phyloP scores from a whole-genome alignment of 2,329 filamentous ascomycete species.

The Torrubiella hemipterigena region DNA sequence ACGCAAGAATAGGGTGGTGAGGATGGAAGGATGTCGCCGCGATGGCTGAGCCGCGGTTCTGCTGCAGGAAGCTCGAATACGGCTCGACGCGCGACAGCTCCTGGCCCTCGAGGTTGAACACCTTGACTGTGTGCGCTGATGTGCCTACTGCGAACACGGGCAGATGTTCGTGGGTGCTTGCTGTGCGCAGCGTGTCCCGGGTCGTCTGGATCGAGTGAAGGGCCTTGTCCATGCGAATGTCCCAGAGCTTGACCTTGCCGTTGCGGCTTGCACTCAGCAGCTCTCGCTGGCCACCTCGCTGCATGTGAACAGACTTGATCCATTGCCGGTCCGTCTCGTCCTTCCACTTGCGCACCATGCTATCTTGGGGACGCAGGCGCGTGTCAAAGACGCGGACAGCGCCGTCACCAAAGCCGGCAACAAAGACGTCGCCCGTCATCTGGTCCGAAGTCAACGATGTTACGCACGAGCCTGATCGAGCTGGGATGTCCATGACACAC shows the following conservation, averaged over 20 bases:
- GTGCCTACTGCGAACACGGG: slow-evolving; percentile 94
- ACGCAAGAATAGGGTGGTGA: slow-evolving; percentile 82
- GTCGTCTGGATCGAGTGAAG: slow-evolving; percentile 65
- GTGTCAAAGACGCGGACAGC: slow-evolving; percentile 92
- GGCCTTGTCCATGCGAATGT: slow-evolving; percentile 75
- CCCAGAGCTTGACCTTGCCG: slow-evolving; percentile 91
- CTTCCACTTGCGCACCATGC: slow-evolving; percentile 95
- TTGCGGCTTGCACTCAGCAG: slow-evolving; percentile 83
- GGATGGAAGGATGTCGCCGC: slow-evolving; percentile 90
- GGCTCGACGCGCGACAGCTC: slow-evolving; percentile 78
- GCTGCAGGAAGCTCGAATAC: slow-evolving; percentile 77
- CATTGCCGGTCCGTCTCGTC: slow-evolving; percentile 76
- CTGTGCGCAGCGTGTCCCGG: slow-evolving; percentile 65
- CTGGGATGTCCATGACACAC: slow-evolving; percentile 86
- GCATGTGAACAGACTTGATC: slow-evolving; percentile 94
- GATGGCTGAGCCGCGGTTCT: slow-evolving; percentile 71
- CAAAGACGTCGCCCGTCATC: slow-evolving; percentile 92
- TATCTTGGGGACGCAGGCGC: slow-evolving; percentile 67
- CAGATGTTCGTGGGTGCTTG: slow-evolving; percentile 90
- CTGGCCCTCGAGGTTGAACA: slow-evolving; percentile 78
- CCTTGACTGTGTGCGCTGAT: slow-evolving; percentile 75
- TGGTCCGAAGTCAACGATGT: slow-evolving; percentile 94
- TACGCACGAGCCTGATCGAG: slow-evolving; percentile 87
- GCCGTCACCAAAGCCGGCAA: slow-evolving; percentile 92
- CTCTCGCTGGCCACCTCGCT: slow-evolving; percentile 86